A percentile compares a stretch with the other conserved stretches of the same genome.
Conservation (phyloP, 2,329 filamentous ascomycete genomes). For the Phyllosticta citriasiana region DNA sequence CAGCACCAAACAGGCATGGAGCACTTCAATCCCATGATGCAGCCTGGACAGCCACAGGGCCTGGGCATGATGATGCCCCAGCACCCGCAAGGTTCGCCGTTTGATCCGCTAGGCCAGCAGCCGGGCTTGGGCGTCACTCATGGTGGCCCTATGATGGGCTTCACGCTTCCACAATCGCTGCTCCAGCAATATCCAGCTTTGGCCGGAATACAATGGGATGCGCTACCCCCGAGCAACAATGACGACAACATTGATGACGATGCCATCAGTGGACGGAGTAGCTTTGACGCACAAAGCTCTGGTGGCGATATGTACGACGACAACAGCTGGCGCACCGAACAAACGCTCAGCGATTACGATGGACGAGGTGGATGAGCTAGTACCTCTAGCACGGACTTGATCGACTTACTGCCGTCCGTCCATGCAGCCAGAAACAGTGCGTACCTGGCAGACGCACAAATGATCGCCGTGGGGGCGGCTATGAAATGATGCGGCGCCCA, state of each 20-base stretch:
- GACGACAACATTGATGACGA: slow-evolving; percentile 21
- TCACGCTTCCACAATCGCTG: slow-evolving; percentile 71
- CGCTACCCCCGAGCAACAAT: slow-evolving; percentile 55
- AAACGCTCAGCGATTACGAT: slow-evolving; percentile 7
- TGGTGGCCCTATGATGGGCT: slow-evolving; percentile 23
- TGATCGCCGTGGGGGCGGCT: neutral
- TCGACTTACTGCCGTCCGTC: too few species aligned
- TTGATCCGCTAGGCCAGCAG: slow-evolving; percentile 5
- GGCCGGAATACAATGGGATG: slow-evolving; percentile 80
- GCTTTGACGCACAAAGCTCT: slow-evolving; percentile 64
- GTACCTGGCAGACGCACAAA: neutral
- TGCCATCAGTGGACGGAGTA: slow-evolving; percentile 64
- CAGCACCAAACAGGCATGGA: slow-evolving; percentile 12
- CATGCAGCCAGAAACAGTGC: neutral
- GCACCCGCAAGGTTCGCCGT: slow-evolving; percentile 20
- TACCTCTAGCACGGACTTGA: neutral
- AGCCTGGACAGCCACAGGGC: slow-evolving; percentile 18
- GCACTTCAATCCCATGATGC: slow-evolving; percentile 15
- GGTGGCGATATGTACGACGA: slow-evolving; percentile 61
- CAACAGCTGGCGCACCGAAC: slow-evolving; percentile 31
- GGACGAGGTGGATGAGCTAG: neutral
- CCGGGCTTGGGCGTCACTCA: slow-evolving; percentile 26
- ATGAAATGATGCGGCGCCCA: neutral
- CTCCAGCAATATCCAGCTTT: slow-evolving; percentile 87
- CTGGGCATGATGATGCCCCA: slow-evolving; percentile 22